Conservation (phyloP, 257 asterid genomes). For the Nemophila menziesii region DNA sequence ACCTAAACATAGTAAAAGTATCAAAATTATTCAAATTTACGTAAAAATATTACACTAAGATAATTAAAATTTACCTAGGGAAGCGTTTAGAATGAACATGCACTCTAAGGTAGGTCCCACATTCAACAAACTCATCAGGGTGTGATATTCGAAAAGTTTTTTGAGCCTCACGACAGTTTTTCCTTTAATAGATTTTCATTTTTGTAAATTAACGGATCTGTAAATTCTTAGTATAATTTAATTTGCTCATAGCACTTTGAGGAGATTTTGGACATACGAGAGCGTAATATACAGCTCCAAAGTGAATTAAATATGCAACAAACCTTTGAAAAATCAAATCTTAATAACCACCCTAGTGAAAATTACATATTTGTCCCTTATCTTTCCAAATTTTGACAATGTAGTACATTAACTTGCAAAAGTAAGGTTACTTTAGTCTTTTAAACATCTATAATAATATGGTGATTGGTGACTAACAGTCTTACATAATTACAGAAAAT, state of each 20-base stretch:
- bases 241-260: constrained; percentile 65
- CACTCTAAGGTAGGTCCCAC: constrained; percentile 87
- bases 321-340: constrained; percentile 34
- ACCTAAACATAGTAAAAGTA: constrained; percentile 31
- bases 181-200: constrained; percentile 71
- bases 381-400: too few relatives aligned
- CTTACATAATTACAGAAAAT: too few relatives aligned
- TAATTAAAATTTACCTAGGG: constrained; percentile 80
- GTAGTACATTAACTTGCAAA: too few relatives aligned
- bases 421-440: too few relatives aligned
- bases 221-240: constrained; percentile 44
- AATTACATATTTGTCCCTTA: too few relatives aligned
- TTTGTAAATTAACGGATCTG: constrained; percentile 56
- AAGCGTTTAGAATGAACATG: constrained; percentile 95
- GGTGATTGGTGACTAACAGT: too few relatives aligned
- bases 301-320: constrained; percentile 87
- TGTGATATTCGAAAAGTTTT: constrained; percentile 74
- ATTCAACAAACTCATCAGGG: constrained; percentile 76
- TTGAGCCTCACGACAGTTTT: constrained; percentile 84
- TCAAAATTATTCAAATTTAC: constrained; percentile 2
- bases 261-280: constrained; percentile 95
- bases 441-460: too few relatives aligned
- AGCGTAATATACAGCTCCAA: constrained; percentile 88
- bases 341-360: constrained; percentile 16
- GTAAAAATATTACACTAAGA: not conserved